Conservation (phyloP, 306 rosid genomes). For the Carpinus viminea region DNA sequence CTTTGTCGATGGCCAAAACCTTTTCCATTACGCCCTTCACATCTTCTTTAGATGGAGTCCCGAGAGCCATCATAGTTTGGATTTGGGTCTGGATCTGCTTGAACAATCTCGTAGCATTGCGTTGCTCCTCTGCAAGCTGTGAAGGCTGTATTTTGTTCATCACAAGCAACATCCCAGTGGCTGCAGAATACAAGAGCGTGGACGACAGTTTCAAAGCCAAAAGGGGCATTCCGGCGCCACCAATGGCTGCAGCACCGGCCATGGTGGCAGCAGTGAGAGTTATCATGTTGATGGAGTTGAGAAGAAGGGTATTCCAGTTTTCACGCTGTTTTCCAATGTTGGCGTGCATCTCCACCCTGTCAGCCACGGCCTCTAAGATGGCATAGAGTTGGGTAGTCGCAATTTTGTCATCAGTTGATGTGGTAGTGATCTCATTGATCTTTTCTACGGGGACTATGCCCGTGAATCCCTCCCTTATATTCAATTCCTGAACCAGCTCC, state of each 20-base stretch:
- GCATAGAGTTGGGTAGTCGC: constrained; percentile 41
- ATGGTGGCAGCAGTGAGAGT: constrained; percentile 72
- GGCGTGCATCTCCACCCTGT: constrained; percentile 74
- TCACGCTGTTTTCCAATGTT: constrained; percentile 66
- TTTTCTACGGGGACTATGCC: constrained; percentile 26
- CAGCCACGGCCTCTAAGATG: constrained; percentile 51
- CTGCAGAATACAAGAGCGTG: constrained; percentile 56
- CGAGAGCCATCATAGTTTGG: constrained; percentile 33
- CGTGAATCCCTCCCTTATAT: constrained; percentile 31
- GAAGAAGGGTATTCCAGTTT: constrained; percentile 66
- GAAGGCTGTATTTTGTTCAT: constrained; percentile 85
- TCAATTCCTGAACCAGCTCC: constrained; percentile 38
- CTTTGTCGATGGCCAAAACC: constrained; percentile 67
- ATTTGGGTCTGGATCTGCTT: constrained; percentile 47
- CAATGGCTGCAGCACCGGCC: constrained; percentile 46
- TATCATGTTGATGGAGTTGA: constrained; percentile 74
- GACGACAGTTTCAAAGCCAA: constrained; percentile 59
- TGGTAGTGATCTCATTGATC: not conserved
- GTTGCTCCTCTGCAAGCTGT: constrained; percentile 81
- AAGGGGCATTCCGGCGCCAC: constrained; percentile 29
- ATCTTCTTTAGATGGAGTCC: constrained; percentile 39
- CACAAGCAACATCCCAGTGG: constrained; percentile 56
- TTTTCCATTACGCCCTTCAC: constrained; percentile 49
- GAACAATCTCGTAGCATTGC: constrained; percentile 67
- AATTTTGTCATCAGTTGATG: not conserved